Base-by-base conservation (phyloP, 495 filamentous ascomycete species). In the Clavariopsis aquatica region DNA sequence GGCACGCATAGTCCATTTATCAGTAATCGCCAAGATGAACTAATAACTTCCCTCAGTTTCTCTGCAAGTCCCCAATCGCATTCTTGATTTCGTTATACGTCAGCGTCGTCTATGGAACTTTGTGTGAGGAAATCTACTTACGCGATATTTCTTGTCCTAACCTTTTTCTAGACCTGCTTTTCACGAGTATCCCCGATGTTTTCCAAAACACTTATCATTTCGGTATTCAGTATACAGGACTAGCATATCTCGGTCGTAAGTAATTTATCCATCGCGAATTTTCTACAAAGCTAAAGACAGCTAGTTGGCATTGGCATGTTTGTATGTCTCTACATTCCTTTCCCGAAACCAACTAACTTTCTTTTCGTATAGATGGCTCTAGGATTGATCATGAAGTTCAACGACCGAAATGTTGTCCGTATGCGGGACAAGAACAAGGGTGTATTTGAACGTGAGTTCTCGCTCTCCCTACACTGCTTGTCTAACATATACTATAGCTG, bases 201-300 rank as follows among this genome's bases (percentile, higher is more conserved):
- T 69, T 69, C 26, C 46, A 65, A 31, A 28, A 65, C 17, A 60
- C 26, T 23, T 69, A 69, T 53, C n/a, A 49, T 52, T 69, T 58
- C n/a, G 20, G 29, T 13, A 46, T 65, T 34, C 61, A 65, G 27
- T 53, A 49, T 22, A 60, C 66, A 10, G 61, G 62, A 13, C 65
- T 68, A 23, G 65, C 65, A 34, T 68, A 68, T 36, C n/a, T 64
- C 19, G 65, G 65, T 31, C 52, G 58, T 67, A 61, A 52, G 64
- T 47, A 5, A 9, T n/a, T 31, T 24, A 19, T 29, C 45, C 53
- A 1, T 31, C 20, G 1, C 12, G 23, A 41, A 28, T 10, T 22
- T 45, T 3, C 12, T 4, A 41, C 2, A 26, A 63, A 38, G 34
- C 31, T 64, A 47, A 49, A 26, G 23, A 2, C 38, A 27, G 10